These are phyloP conservation scores for Microdochium trichocladiopsis DNA, from an alignment of 2,329 filamentous ascomycete genomes.

Conservation along the genomic window DNA sequence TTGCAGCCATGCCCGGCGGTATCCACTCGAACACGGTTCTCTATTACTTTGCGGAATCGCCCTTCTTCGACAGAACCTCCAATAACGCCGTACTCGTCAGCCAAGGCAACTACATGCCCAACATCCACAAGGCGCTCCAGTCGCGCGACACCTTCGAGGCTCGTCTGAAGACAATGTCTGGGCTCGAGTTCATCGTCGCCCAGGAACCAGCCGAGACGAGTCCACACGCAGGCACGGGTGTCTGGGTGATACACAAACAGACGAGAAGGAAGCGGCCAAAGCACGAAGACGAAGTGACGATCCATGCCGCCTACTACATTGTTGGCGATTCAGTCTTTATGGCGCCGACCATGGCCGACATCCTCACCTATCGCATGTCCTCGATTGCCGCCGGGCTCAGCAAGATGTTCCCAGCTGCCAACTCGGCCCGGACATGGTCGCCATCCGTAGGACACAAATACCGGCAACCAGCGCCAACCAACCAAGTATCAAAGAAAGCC, in stretches of 20 bases:
- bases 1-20: conserved; percentile 41
- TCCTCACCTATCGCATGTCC: conserved; percentile 50
- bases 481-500: conserved; percentile 16
- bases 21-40: conserved; percentile 60
- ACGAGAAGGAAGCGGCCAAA: conserved; percentile 49
- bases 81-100: conserved; percentile 59
- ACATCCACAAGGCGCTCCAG: conserved; percentile 48
- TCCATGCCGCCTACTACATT: conserved; percentile 57
- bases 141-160: conserved; percentile 59
- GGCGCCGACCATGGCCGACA: conserved; percentile 54
- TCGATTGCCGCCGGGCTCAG: conserved; percentile 48
- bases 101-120: conserved; percentile 55
- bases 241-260: conserved; percentile 66
- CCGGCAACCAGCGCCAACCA: conserved; percentile 22
- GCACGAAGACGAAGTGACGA: conserved; percentile 50
- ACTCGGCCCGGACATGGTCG: conserved; percentile 45
- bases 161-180: conserved; percentile 56
- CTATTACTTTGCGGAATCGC: conserved; percentile 61
- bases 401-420: conserved; percentile 42
- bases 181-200: conserved; percentile 59
- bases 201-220: conserved; percentile 58
- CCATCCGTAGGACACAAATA: conserved; percentile 48
- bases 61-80: conserved; percentile 61
- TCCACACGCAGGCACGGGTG: conserved; percentile 53
- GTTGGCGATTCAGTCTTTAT: conserved; percentile 61